These are phyloP conservation scores for Podila verticillata DNA, from an alignment of 192 early-diverging fungal species.

Conservation along the genomic window DNA sequence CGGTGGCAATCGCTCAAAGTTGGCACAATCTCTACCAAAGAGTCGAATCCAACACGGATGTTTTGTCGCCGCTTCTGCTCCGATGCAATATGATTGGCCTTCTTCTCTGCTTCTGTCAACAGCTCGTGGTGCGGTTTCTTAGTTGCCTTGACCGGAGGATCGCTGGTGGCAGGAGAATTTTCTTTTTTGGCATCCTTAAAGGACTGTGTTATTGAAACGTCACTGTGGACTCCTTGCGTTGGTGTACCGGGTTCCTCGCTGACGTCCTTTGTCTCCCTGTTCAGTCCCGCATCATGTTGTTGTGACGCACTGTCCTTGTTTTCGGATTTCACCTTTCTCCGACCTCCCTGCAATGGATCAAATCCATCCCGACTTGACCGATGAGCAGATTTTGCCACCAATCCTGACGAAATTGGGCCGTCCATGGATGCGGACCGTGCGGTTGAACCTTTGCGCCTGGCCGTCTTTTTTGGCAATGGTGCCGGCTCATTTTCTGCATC, in stretches of 20 bases:
- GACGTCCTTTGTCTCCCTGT: constrained; percentile 3
- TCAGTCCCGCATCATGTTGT: neutral
- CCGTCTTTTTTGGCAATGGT: constrained; percentile 11
- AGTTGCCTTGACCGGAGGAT: constrained; percentile 2
- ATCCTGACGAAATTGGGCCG: constrained; percentile 3
- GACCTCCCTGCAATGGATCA: constrained; percentile 7
- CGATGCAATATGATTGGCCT: constrained; percentile 91
- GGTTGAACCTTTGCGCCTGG: constrained; percentile 20
- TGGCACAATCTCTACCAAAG: constrained; percentile 86
- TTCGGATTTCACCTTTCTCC: neutral
- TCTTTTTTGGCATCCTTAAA: constrained; percentile 6
- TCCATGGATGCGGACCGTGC: constrained; percentile 19
- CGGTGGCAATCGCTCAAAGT: constrained; percentile 81
- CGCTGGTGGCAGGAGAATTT: neutral
- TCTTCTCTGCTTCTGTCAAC: constrained; percentile 86
- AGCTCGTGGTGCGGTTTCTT: constrained; percentile 66
- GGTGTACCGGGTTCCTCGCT: neutral
- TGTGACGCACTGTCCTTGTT: constrained; percentile 1
- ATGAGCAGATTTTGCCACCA: constrained; percentile 21
- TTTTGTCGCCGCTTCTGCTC: constrained; percentile 92
- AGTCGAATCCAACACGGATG: constrained; percentile 88
- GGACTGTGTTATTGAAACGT: neutral
- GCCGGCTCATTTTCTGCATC: constrained; percentile 4
- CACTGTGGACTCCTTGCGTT: neutral
- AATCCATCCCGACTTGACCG: constrained; percentile 20